phyloP scores from a whole-genome alignment of 2,329 filamentous ascomycete species.

The Aspergillus flavus region DNA sequence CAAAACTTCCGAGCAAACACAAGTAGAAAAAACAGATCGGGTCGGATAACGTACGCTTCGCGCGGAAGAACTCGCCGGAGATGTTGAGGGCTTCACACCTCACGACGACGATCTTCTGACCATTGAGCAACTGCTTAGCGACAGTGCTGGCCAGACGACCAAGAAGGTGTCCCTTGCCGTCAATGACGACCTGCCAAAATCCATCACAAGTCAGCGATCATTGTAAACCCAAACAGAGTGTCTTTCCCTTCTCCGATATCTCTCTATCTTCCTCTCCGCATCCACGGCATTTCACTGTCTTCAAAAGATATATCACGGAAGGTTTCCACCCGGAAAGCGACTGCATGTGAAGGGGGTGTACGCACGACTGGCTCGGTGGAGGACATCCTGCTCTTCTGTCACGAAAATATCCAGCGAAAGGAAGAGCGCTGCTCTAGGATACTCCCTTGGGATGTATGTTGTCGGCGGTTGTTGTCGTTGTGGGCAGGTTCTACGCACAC shows the following conservation, averaged over 20 bases:
- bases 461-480: slow-evolving; percentile 52
- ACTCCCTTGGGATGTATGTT: slow-evolving; percentile 46
- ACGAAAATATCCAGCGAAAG: slow-evolving; percentile 45
- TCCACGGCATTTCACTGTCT: not conserved
- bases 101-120: slow-evolving; percentile 99
- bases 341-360: slow-evolving; percentile 32
- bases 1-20: slow-evolving; percentile 10
- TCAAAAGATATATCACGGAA: slow-evolving; percentile 13
- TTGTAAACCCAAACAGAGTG: not conserved
- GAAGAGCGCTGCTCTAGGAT: slow-evolving; percentile 46
- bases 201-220: slow-evolving; percentile 47
- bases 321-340: slow-evolving; percentile 7
- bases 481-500: slow-evolving; percentile 46
- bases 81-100: slow-evolving; percentile 99
- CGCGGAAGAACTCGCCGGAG: slow-evolving; percentile 99
- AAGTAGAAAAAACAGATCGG: slow-evolving; percentile 17
- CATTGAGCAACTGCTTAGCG: slow-evolving; percentile 97
- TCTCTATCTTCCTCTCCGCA: not conserved
- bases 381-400: slow-evolving; percentile 60
- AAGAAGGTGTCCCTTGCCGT: slow-evolving; percentile 99
- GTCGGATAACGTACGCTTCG: slow-evolving; percentile 84
- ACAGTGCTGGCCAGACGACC: slow-evolving; percentile 97
- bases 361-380: slow-evolving; percentile 68
- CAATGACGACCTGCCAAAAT: slow-evolving; percentile 81
- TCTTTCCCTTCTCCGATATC: not conserved